Conservation (phyloP, 345 rosid genomes). For the Aquilaria sinensis region DNA sequence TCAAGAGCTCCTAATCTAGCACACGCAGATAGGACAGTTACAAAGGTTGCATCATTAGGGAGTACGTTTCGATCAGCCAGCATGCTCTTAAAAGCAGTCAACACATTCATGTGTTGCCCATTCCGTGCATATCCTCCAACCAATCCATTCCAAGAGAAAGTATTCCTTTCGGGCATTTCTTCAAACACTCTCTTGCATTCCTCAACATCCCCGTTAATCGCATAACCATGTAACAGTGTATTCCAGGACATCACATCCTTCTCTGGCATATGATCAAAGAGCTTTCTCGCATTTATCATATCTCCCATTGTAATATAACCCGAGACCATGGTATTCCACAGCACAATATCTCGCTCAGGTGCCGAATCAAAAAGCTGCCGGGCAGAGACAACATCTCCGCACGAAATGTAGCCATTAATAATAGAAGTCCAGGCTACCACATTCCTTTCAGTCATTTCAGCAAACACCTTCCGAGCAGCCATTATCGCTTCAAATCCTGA, state of each 20-base stretch:
- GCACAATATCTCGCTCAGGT: constrained; percentile 63
- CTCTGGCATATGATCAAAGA: constrained; percentile 61
- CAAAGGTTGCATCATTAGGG: constrained; percentile 76
- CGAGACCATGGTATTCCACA: constrained; percentile 72
- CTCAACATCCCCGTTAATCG: constrained; percentile 41
- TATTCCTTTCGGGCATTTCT: constrained; percentile 62
- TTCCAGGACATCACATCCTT: constrained; percentile 89
- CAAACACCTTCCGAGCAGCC: constrained; percentile 53
- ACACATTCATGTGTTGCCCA: constrained; percentile 39
- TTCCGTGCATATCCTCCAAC: constrained; percentile 49
- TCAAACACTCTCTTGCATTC: constrained; percentile 52
- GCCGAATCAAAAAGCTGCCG: constrained; percentile 58
- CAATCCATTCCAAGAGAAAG: constrained; percentile 80
- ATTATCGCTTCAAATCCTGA: constrained; percentile 32
- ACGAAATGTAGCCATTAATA: constrained; percentile 49
- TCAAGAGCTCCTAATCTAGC: constrained; percentile 80
- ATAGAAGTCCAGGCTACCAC: constrained; percentile 73
- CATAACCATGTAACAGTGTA: constrained; percentile 61
- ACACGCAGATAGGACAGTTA: constrained; percentile 64
- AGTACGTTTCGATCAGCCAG: constrained; percentile 33
- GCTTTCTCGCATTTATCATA: constrained; percentile 48
- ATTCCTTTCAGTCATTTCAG: constrained; percentile 64
- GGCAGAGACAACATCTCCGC: constrained; percentile 48
- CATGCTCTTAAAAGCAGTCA: constrained; percentile 59
- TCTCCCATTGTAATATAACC: constrained; percentile 63